phyloP scores from a whole-genome alignment of 2,329 filamentous ascomycete genomes.

The Berkeleyomyces rouxiae region DNA sequence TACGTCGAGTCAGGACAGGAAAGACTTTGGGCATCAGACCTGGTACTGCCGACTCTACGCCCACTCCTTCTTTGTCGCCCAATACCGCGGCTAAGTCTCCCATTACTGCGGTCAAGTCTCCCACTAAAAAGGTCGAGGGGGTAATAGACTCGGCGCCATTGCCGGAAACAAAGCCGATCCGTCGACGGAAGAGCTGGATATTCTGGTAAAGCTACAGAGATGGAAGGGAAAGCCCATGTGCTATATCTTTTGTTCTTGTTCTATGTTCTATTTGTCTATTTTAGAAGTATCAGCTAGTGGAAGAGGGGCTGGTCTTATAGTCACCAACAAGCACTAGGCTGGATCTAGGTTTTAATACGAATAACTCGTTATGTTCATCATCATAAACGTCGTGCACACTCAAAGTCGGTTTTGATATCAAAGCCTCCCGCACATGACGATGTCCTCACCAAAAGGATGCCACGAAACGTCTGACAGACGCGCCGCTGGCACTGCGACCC shows the following conservation, averaged over 20 bases:
- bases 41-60: not conserved
- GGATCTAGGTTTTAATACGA: not conserved
- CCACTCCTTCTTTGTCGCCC: too few species aligned
- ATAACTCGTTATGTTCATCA: conserved; percentile 18
- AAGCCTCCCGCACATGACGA: conserved; percentile 60
- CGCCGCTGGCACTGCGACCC: conserved; percentile 42
- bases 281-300: not conserved
- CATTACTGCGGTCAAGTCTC: not conserved
- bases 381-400: not conserved
- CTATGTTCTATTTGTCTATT: not conserved
- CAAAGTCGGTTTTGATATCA: not conserved
- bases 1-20: conserved; percentile 2
- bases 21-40: not conserved
- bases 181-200: conserved; percentile 4
- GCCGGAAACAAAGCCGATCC: not conserved
- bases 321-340: conserved; percentile 1
- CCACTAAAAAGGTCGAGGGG: not conserved
- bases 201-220: conserved; percentile 4
- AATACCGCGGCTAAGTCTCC: not conserved
- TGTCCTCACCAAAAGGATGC: conserved; percentile 66
- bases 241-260: not conserved
- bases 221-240: not conserved
- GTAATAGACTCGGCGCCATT: not conserved
- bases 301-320: not conserved
- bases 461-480: conserved; percentile 52